Evolutionary conservation across 202 grass and related monocot genomes (phyloP), one percentile per base, ranked within the genome.

Genomic region (Digitaria exilis): DNA sequence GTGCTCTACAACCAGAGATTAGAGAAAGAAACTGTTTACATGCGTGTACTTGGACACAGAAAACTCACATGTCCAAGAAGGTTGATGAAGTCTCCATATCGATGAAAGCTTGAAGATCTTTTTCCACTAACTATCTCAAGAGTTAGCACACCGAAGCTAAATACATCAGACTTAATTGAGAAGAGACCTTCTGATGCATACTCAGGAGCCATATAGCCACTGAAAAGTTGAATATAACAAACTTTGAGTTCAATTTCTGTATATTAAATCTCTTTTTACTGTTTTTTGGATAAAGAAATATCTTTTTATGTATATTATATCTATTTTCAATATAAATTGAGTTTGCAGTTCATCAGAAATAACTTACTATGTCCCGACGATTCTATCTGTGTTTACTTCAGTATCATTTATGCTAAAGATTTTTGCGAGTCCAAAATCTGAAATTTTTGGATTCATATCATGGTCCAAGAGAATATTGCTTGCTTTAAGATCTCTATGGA

Each of bases 381-480:
- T 44, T 39, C 85, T 71, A 13, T 80, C 46, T 7, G 78, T 90
- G 65, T 90, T 93, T 14, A 18, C 78, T 83, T 90, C 77, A 12
- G 21, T 68, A 37, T 83, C 82, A 25, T 90, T 87, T 58, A 80
- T 71, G 16, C 84, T 80, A 48, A 86, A 93, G 24, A 93, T 90
- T 69, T 67, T 93, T 2, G 87, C 90, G 18, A 92, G 74, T 3
- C 87, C 90, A 65, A 92, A 92, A 82, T 92, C 90, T 64, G 90
- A 92, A 80, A 92, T 89, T 73, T 89, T 92, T 29, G 80, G 90
- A 41, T 87, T 92, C 90, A 92, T 87, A 49, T 87, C 79, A 37
- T 3, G 3, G 31, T 89, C 87, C 44, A 92, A 30, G 8, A 89
- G 70, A 48, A 82, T 65, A 34, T 89, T 86, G 56, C 83, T 86